Base-by-base conservation (phyloP, 2,329 filamentous ascomycete species). In the Pseudocercospora fijiensis region DNA sequence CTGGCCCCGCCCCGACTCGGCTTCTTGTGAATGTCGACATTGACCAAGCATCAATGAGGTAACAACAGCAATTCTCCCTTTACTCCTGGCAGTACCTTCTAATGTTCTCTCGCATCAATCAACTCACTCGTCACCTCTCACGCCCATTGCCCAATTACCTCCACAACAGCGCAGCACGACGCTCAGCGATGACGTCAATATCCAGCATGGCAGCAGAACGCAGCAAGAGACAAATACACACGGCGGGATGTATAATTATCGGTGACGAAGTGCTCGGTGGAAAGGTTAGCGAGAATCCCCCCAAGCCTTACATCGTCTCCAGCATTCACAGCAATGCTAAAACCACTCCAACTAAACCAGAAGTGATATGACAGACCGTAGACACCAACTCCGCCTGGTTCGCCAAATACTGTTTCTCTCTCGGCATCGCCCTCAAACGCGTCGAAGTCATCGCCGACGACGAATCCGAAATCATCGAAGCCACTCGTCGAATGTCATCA, bases 261-360 rank as follows among this genome's bases (percentile, higher is more conserved):
- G 94, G 94, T n/a, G 94, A 98, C 79, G 94, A 97, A 78, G 92
- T 98, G 4, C 83, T 98, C 3, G 93, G 92, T 22, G 94, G 95
- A 72, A 98, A 98, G 89, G 93, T 92, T 76, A 68, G 81, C 73
- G 18, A 41, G 4, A 41, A 41, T 3, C 7, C 41, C 24, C 9
- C 24, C 22, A 6, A 6, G 11, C 26, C 9, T 27, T 47, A 5
- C 57, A 5, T 41, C 37, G n/a, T 28, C 4, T 11, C 47, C 41
- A 26, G 22, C 16, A 49, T 57, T 16, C 26, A 7, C 45, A 56
- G 60, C 28, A 41, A 41, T 52, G 27, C 26, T 13, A 10, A 58
- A 11, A 13, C 18, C 22, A 28, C 45, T 30, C 16, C 45, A 58
- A 22, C 51, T 56, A 24, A 24, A 59, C 11, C 47, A 49, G 20